phyloP scores from a whole-genome alignment of 306 rosid species.

The Cicer arietinum region DNA sequence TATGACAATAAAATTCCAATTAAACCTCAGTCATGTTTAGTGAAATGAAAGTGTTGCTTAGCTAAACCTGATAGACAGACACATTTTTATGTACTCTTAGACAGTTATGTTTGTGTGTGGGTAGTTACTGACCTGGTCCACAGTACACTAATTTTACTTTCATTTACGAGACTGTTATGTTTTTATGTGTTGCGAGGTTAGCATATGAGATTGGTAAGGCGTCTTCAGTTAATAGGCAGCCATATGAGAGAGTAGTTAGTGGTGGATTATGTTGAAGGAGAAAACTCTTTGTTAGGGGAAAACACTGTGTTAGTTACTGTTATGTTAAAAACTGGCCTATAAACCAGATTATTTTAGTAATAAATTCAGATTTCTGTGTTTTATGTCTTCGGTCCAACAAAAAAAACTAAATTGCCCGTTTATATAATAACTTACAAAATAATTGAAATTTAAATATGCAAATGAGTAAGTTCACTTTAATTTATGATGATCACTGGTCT shows the following conservation, averaged over 20 bases:
- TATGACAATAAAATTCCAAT: background rate
- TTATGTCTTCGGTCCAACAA: constrained; percentile 2
- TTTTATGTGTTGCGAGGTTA: background rate
- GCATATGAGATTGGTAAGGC: background rate
- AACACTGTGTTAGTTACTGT: background rate
- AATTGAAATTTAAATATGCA: background rate
- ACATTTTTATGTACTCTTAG: background rate
- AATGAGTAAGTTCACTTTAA: background rate
- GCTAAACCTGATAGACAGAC: background rate
- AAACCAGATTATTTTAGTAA: background rate
- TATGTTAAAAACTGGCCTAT: background rate
- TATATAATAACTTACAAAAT: background rate
- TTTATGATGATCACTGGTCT: background rate
- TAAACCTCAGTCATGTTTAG: background rate
- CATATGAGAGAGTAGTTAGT: background rate
- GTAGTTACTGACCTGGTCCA: background rate
- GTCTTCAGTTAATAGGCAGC: background rate
- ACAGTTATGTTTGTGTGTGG: background rate
- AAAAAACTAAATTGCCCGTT: background rate
- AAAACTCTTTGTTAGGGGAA: background rate
- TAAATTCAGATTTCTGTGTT: background rate
- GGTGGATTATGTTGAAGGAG: background rate
- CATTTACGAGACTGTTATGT: background rate
- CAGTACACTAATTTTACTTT: background rate
- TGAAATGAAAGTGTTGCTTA: background rate